phyloP scores from a whole-genome alignment of 192 early-diverging fungal species.

The Martensiomyces pterosporus region DNA sequence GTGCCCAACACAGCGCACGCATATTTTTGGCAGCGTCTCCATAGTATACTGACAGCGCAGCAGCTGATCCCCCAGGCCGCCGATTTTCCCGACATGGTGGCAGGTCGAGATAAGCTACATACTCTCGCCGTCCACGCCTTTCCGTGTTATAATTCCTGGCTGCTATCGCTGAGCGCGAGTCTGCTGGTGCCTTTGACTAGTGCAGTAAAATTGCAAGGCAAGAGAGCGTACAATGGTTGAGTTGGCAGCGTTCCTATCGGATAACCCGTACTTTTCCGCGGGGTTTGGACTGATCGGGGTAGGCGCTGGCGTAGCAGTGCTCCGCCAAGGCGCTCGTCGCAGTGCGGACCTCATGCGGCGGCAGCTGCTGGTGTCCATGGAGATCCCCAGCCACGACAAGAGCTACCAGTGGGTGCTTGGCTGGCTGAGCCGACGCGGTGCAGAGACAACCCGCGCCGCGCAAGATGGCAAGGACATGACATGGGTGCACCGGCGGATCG shows the following conservation, averaged over 20 bases:
- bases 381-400: slow-evolving; percentile 92
- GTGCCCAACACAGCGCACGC: too few species aligned
- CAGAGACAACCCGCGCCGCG: slow-evolving; percentile 19
- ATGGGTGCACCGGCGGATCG: slow-evolving; percentile 55
- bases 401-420: slow-evolving; percentile 91
- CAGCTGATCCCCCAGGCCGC: too few species aligned
- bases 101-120: too few species aligned
- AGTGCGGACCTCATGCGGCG: slow-evolving; percentile 69
- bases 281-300: slow-evolving; percentile 91
- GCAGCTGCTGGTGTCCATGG: slow-evolving; percentile 81
- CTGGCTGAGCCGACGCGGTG: slow-evolving; percentile 68
- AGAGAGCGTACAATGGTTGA: slow-evolving; percentile 58
- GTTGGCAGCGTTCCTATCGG: slow-evolving; percentile 43
- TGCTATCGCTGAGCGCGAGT: too few species aligned
- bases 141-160: too few species aligned
- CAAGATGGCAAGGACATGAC: slow-evolving; percentile 7
- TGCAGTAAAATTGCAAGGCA: too few species aligned
- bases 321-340: slow-evolving; percentile 66
- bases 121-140: too few species aligned
- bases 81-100: too few species aligned
- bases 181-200: too few species aligned
- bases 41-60: too few species aligned
- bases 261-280: slow-evolving; percentile 92
- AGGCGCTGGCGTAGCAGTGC: slow-evolving; percentile 72
- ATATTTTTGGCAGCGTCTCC: too few species aligned